Base-by-base conservation (phyloP, 352 stramenopile genomes). In the Phytopythium montanum region DNA sequence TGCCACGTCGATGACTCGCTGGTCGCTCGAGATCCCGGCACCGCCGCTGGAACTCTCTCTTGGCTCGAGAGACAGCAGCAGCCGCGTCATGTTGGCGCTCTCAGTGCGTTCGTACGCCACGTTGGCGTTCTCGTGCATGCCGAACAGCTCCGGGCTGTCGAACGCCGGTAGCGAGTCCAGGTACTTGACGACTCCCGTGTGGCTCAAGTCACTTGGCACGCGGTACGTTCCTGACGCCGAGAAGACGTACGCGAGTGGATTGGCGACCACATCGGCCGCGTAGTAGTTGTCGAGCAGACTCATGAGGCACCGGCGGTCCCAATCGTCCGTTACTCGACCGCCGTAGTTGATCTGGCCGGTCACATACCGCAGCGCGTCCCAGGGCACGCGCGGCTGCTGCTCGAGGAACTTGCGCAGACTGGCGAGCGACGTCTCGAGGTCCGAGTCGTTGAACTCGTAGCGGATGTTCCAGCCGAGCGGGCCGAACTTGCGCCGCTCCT, bases 101-200 rank as follows among this genome's bases (percentile, higher is more conserved):
- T 98, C 93, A 56, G 95, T 94, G 54, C 85, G 84, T 51, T 98
- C 94, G 68, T 96, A 98, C 10, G 92, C 97, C 25, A 94, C 85
- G 67, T 98, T 97, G 29, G 95, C 95, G 62, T 98, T 98, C 68
- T 97, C 89, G 69, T 98, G 94, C 94, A 98, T 98, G 12, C 95
- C 95, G 67, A 98, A 98, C 29, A 98, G 86, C 71, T 98, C 92
- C 0, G 95, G 94, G 54, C 93, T 90, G 59, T 98, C 94, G 7
- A 95, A 79, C 5, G 66, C 66, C 10, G 95, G 95, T 1, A 98
- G 72, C 19, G 69, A 49, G 26, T 80, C 62, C 23, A 98, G 76
- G 65, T 98, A 98, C 29, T 71, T 57, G 42, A 95, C 74, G 13
- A 97, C 65, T 33, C 67, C 72, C 10, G 57, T 18, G 29, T 92